phyloP scores from a whole-genome alignment of 257 asterid species.

The Pogostemon cablin region DNA sequence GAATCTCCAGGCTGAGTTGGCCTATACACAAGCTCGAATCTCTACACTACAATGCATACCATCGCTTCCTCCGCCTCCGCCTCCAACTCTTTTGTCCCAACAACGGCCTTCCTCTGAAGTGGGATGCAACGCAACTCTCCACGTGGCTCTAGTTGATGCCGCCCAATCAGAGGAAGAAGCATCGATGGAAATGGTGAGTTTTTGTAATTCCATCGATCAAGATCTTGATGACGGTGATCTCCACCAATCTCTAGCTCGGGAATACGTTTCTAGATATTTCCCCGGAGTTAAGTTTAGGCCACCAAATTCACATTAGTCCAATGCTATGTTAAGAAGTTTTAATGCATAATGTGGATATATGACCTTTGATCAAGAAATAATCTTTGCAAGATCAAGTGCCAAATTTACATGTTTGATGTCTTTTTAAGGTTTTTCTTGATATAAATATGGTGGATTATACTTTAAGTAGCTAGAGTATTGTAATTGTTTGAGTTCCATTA shows the following conservation, averaged over 20 bases:
- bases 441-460: neutral
- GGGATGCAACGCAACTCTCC: slow-evolving; percentile 21
- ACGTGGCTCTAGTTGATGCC: slow-evolving; percentile 26
- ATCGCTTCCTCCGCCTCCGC: slow-evolving; percentile 2
- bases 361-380: neutral
- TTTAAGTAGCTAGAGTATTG: neutral
- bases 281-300: slow-evolving; percentile 58
- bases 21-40: slow-evolving; percentile 78
- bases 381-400: slow-evolving; percentile 12
- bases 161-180: slow-evolving; percentile 30
- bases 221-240: slow-evolving; percentile 37
- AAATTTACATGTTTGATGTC: slow-evolving; percentile 1
- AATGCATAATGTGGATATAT: neutral
- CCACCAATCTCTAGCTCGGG: slow-evolving; percentile 56
- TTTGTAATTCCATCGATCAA: slow-evolving; percentile 36
- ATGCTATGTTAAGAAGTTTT: slow-evolving; percentile 5
- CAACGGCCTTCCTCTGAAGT: slow-evolving; percentile 30
- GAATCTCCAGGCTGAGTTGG: slow-evolving; percentile 83
- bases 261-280: slow-evolving; percentile 58
- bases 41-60: slow-evolving; percentile 48
- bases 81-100: slow-evolving; percentile 25
- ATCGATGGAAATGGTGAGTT: slow-evolving; percentile 43
- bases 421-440: neutral
- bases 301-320: slow-evolving; percentile 32
- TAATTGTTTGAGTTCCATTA: too few relatives aligned